Evolutionary conservation across 768 basidiomycete genomes (phyloP).

Genomic region (Cubamyces lactineus): DNA sequence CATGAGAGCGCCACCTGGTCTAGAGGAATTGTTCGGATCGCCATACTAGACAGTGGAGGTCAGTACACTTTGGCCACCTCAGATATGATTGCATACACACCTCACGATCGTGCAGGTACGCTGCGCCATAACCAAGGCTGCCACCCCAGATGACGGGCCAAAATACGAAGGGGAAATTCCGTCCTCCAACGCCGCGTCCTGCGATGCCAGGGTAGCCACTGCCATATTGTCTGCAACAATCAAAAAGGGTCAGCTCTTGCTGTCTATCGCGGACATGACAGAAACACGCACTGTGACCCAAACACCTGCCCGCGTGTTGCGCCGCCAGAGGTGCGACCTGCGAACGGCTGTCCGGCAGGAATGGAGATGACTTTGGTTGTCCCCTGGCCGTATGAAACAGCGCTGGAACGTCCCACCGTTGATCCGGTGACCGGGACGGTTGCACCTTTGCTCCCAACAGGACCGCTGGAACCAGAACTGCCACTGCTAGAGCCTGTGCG

Average conservation of each 20-base stretch:
- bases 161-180: conserved; percentile 65
- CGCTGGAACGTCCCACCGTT: conserved; percentile 26
- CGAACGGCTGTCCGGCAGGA: conserved; percentile 34
- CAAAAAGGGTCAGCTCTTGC: not conserved
- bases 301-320: conserved; percentile 41
- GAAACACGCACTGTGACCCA: conserved; percentile 9
- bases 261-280: not conserved
- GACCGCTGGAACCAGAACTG: conserved; percentile 6
- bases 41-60: conserved; percentile 43
- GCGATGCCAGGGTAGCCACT: conserved; percentile 62
- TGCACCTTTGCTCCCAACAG: conserved; percentile 13
- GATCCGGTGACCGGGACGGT: conserved; percentile 29
- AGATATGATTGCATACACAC: conserved; percentile 31
- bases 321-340: conserved; percentile 53
- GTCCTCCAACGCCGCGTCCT: conserved; percentile 49
- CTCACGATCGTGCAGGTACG: conserved; percentile 45
- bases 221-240: conserved; percentile 50
- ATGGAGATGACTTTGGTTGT: conserved; percentile 31
- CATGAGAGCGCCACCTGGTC: conserved; percentile 40
- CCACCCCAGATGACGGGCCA: conserved; percentile 64
- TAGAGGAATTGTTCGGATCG: conserved; percentile 36
- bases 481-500: not conserved
- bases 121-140: conserved; percentile 32
- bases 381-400: conserved; percentile 35
- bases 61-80: conserved; percentile 33